These are phyloP conservation scores for Avena sativa DNA, from an alignment of 176 grass and related monocot genomes.

Conservation along the genomic window DNA sequence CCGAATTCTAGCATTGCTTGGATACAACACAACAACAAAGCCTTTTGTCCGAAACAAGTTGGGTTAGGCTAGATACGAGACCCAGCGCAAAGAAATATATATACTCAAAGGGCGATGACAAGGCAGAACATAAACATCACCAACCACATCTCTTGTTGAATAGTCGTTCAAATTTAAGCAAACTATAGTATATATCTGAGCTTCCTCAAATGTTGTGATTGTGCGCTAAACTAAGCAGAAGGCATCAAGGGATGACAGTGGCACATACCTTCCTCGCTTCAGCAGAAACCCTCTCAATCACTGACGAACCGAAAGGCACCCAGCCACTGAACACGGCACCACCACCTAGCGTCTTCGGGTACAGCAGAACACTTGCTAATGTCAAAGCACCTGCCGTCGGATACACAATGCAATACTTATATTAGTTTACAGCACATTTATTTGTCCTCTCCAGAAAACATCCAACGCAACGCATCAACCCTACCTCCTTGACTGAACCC, in stretches of 20 bases:
- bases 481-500: constrained; percentile 91
- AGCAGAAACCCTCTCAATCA: constrained; percentile 66
- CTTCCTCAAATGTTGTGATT: background rate
- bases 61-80: no score
- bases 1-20: background rate
- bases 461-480: background rate
- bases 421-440: background rate
- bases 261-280: constrained; percentile 77
- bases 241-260: background rate
- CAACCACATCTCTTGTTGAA: background rate
- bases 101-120: background rate
- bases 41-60: no score
- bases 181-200: background rate
- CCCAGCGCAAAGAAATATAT: background rate
- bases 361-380: constrained; percentile 85
- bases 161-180: background rate
- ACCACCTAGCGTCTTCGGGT: constrained; percentile 84
- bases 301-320: constrained; percentile 81
- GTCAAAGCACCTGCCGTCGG: constrained; percentile 65
- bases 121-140: constrained; percentile 9
- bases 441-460: background rate
- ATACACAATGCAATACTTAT: background rate
- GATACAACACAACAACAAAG: no score
- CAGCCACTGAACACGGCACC: constrained; percentile 88
- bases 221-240: background rate